Conservation (phyloP, 345 rosid species). For the Heritiera fomes region DNA sequence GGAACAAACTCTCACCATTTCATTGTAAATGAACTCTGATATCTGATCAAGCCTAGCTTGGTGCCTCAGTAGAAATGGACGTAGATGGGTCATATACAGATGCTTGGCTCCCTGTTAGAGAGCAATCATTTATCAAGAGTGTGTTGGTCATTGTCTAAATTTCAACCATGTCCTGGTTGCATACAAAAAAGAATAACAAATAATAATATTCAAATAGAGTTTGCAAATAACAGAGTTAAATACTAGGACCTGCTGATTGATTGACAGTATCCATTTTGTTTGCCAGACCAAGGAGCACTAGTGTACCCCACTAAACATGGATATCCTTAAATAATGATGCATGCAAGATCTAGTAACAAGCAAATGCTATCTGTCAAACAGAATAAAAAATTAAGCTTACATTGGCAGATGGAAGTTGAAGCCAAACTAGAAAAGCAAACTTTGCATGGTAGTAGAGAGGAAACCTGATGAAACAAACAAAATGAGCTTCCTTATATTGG, state of each 20-base stretch:
- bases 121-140: constrained; percentile 5
- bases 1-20: constrained; percentile 40
- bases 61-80: constrained; percentile 54
- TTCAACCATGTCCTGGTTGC: background rate
- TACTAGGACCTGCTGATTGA: background rate
- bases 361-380: background rate
- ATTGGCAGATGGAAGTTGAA: constrained; percentile 54
- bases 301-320: background rate
- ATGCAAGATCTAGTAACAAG: constrained; percentile 11
- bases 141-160: constrained; percentile 5
- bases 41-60: constrained; percentile 52
- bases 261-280: background rate
- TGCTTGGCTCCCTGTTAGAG: constrained; percentile 50
- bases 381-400: constrained; percentile 35
- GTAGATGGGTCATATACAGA: constrained; percentile 43
- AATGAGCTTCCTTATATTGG: constrained; percentile 15
- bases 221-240: background rate
- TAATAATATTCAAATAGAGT: background rate
- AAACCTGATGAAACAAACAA: constrained; percentile 41
- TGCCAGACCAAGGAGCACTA: background rate
- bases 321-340: background rate
- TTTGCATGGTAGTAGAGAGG: constrained; percentile 59
- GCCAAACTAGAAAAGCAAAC: constrained; percentile 79
- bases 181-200: background rate
- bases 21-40: constrained; percentile 30